phyloP scores from a whole-genome alignment of 78 protist species.

The Dictyostelium capitatum region DNA sequence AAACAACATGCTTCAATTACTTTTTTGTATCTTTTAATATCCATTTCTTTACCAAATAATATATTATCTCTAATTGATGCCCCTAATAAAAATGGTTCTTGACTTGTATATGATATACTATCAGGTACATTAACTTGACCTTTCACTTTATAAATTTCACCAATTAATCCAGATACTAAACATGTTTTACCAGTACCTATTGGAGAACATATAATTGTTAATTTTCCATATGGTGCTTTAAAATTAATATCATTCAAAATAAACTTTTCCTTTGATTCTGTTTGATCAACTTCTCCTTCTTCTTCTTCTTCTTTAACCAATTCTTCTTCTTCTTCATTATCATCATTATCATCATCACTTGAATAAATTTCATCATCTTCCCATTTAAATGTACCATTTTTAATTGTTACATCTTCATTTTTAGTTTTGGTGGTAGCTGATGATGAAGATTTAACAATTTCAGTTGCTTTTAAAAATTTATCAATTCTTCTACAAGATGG shows the following conservation, averaged over 20 bases:
- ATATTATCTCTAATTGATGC: conserved; percentile 95
- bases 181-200: conserved; percentile 95
- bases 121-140: conserved; percentile 30
- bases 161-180: conserved; percentile 68
- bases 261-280: not conserved
- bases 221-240: conserved; percentile 48
- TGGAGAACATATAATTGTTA: conserved; percentile 84
- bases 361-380: not conserved
- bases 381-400: conserved; percentile 4
- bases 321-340: not conserved
- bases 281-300: not conserved
- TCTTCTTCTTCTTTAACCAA: not conserved
- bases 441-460: not conserved
- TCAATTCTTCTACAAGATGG: conserved; percentile 31
- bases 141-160: conserved; percentile 40
- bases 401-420: not conserved
- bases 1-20: conserved; percentile 91
- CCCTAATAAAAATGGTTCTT: conserved; percentile 94
- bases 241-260: conserved; percentile 22
- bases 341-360: not conserved
- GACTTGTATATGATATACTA: conserved; percentile 76
- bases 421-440: too few relatives aligned
- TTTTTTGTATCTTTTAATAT: conserved; percentile 59
- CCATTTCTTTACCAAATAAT: conserved; percentile 93
- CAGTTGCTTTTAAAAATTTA: not conserved